These are phyloP conservation scores for Mycena rosella DNA, from an alignment of 768 basidiomycete species.

Conservation along the genomic window DNA sequence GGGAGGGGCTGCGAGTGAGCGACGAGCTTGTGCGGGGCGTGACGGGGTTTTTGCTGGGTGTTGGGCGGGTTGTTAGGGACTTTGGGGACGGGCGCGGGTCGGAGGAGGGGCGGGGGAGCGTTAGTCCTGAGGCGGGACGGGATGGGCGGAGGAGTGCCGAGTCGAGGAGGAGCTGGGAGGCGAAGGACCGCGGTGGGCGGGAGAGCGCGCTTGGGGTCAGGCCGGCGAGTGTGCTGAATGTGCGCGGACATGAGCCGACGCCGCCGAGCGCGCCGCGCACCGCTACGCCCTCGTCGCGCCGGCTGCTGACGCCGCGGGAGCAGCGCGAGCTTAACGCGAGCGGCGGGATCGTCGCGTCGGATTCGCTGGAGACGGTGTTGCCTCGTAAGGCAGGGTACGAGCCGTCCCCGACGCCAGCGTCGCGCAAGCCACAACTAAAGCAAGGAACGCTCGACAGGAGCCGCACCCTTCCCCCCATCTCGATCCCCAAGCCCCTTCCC, in stretches of 20 bases:
- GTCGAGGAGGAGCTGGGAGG: slow-evolving; percentile 66
- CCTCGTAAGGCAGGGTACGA: slow-evolving; percentile 45
- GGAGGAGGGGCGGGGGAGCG: slow-evolving; percentile 56
- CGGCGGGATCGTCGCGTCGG: slow-evolving; percentile 48
- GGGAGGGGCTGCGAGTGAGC: slow-evolving; percentile 77
- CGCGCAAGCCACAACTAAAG: slow-evolving; percentile 46
- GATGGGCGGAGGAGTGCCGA: slow-evolving; percentile 68
- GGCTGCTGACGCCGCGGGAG: slow-evolving; percentile 70
- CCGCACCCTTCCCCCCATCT: slow-evolving; percentile 61
- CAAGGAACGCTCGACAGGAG: slow-evolving; percentile 52
- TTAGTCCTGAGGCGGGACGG: slow-evolving; percentile 64
- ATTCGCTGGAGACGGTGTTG: slow-evolving; percentile 59
- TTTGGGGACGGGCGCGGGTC: slow-evolving; percentile 46
- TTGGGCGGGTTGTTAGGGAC: slow-evolving; percentile 79
- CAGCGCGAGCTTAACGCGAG: slow-evolving; percentile 58
- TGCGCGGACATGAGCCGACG: slow-evolving; percentile 35
- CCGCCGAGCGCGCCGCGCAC: slow-evolving; percentile 38
- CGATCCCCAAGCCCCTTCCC: slow-evolving; percentile 71
- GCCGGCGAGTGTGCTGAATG: slow-evolving; percentile 49
- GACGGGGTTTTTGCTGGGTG: slow-evolving; percentile 81
- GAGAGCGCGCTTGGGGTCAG: slow-evolving; percentile 52
- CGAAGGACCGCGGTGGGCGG: slow-evolving; percentile 53
- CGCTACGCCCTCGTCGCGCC: slow-evolving; percentile 56
- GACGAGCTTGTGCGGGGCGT: slow-evolving; percentile 85
- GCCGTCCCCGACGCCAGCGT: slow-evolving; percentile 59